Base-by-base conservation (phyloP, 495 filamentous ascomycete genomes). In the Neurospora discreta region DNA sequence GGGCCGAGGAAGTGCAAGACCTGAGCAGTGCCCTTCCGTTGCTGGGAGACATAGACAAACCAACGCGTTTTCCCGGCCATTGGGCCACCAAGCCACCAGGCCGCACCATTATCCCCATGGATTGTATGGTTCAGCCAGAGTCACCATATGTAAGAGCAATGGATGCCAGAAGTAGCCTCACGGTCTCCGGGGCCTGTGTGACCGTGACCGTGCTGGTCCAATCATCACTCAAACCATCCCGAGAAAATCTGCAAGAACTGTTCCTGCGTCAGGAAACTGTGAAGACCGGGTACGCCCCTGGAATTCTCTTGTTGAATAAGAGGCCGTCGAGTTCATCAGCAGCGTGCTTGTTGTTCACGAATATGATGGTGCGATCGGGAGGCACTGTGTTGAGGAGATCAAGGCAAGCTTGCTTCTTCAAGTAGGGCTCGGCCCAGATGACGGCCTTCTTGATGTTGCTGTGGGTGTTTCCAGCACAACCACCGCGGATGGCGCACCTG, bases 281-380 rank as follows among this genome's bases (percentile, higher is more conserved):
- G 71, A 87, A 69, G 88, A 92, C 81, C 93, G 92, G 90, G 80
- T 77, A 79, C 68, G 30, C n/a, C 18, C 41, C 42, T 4, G 42
- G 41, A 3, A 97, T 79, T 0, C 88, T 88, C 68, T 83, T 82
- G 77, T 97, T 93, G 83, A 86, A 98, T 3, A 99, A 81, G 72
- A 86, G 95, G 75, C 97, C 95, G 75, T 98, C 95, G 6, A 99
- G 76, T 58, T 90, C 84, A 74, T 98, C 95, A 1, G 89, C 92
- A 30, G 85, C 84, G 8, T 84, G 81, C 81, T 92, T 94, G 73
- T 78, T 87, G 79, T 97, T 97, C 80, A 93, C 92, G 78, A 98
- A 99, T 71, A 98, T 88, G 69, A 99, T 86, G 3, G 93, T 97
- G n/a, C 96, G 89, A 0, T 85, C 86, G 26, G 93, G 92, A 0